Base-by-base conservation (phyloP, 2,329 filamentous ascomycete genomes). In the Arthrobotrys entomopaga region DNA sequence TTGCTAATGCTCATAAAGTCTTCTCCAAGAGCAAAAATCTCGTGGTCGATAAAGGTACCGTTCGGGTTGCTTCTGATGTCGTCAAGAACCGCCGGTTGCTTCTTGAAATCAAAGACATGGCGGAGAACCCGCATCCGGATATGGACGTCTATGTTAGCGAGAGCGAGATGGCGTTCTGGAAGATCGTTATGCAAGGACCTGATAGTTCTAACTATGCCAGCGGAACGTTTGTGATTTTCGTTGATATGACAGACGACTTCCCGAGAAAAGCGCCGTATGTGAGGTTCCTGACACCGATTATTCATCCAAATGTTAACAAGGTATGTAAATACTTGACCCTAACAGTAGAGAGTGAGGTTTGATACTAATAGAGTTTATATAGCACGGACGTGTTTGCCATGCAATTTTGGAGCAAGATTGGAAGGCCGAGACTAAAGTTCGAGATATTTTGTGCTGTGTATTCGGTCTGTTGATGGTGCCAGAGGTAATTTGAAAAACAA, bases 231-330 rank as follows among this genome's bases (percentile, higher is more conserved):
- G 60, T 77, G 15, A 54, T 78, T 20, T 77, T 66, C 24, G 58
- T 78, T 24, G 76, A 77, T 16, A 75, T 78, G 50, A 76, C 63
- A 8, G 63, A 61, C 26, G 64, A 72, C 26, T 78, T 76, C 60
- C 77, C 77, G 19, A 65, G 60, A 10, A 63, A 64, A 46, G 65
- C 78, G n/a, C 78, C 78, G 1, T 40, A 64, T 10, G 74, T 66
- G 0, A 58, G 78, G 19, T 78, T 79, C 52, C 67, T 79, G 4
- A 78, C 78, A 2, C 76, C 76, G 3, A 77, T 79, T 11, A 64
- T 78, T 10, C 78, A 78, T 42, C 78, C 78, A 1, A 79, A 79
- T 54, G 77, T 79, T 19, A 79, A 75, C 10, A 78, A 78, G 77
- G 77, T 77, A 56, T 10, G 57, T 54, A 38, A 7, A 46, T n/a